Conservation (phyloP, 176 grass and related monocot species). For the Juncus effusus region DNA sequence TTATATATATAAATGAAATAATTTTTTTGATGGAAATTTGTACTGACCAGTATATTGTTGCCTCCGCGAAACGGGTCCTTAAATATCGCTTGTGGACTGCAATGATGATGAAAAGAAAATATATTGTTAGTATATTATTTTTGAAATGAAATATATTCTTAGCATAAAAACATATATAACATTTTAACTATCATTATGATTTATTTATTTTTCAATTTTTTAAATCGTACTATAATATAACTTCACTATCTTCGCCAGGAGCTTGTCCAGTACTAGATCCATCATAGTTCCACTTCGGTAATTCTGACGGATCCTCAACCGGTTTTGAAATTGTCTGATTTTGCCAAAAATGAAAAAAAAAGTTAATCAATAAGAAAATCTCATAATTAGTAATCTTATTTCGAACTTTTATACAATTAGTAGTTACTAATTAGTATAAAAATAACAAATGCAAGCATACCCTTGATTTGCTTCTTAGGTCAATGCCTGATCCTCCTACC, state of each 20-base stretch:
- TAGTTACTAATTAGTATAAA: too few relatives aligned
- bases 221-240: conserved; percentile 86
- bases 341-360: conserved; percentile 5
- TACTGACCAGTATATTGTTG: conserved; percentile 85
- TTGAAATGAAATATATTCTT: not conserved
- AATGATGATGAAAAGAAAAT: conserved; percentile 22
- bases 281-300: conserved; percentile 97
- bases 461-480: conserved; percentile 98
- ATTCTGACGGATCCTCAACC: conserved; percentile 84
- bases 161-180: not conserved
- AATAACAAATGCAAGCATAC: conserved; percentile 22
- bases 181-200: not conserved
- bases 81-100: conserved; percentile 91
- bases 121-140: not conserved
- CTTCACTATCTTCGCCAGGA: conserved; percentile 98
- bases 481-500: conserved; percentile 95
- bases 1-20: not conserved
- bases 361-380: not conserved
- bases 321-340: conserved; percentile 63
- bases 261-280: conserved; percentile 99
- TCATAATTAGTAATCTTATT: too few relatives aligned
- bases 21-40: not conserved
- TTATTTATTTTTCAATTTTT: not conserved
- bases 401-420: too few relatives aligned
- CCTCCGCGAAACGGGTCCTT: conserved; percentile 98